Conservation (phyloP, 228 moss, liverwort and hornwort genomes). For the Sphagnum magellanicum region DNA sequence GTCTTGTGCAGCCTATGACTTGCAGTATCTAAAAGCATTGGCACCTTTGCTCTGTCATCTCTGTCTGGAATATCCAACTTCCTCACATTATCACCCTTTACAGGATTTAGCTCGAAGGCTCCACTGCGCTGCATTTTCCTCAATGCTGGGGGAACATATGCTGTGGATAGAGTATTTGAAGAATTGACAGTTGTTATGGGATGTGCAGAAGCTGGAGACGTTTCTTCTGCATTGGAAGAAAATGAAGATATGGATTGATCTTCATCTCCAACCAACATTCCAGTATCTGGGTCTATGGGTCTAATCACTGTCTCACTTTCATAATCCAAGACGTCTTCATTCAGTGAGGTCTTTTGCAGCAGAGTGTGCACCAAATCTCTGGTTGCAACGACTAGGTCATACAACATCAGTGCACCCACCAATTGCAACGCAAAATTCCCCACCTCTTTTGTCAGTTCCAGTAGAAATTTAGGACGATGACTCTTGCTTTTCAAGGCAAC, state of each 20-base stretch:
- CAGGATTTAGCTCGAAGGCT: neutral
- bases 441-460: constrained; percentile 48
- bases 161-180: constrained; percentile 5
- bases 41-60: neutral
- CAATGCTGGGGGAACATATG: constrained; percentile 46
- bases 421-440: constrained; percentile 29
- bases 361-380: constrained; percentile 33
- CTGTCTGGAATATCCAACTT: constrained; percentile 6
- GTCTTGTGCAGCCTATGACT: constrained; percentile 1
- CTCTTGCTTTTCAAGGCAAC: constrained; percentile 48
- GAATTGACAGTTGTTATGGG: too few species aligned
- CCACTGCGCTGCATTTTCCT: constrained; percentile 20
- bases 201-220: constrained; percentile 2
- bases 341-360: constrained; percentile 6
- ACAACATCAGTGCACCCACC: constrained; percentile 46
- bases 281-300: too few species aligned
- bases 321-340: too few species aligned
- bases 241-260: too few species aligned
- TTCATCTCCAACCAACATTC: too few species aligned
- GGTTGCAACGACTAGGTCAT: constrained; percentile 48
- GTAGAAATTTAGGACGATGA: constrained; percentile 30
- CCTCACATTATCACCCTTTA: neutral
- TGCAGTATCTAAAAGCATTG: neutral
- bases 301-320: too few species aligned
- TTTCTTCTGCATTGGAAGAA: neutral